Base-by-base conservation (phyloP, 805 yeast species). In the Saccharomycopsis fermentans region DNA sequence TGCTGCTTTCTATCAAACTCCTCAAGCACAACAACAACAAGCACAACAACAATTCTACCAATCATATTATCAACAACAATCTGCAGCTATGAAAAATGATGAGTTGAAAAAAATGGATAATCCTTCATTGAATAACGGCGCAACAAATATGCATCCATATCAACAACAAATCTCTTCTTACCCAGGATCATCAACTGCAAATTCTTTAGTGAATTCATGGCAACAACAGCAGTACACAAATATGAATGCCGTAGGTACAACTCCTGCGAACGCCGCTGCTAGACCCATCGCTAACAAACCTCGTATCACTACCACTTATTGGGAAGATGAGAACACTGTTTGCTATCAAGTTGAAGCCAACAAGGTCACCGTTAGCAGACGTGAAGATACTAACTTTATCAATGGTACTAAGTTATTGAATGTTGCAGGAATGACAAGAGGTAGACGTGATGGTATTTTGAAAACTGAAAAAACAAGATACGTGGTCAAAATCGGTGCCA, bases 261-360 rank as follows among this genome's bases (percentile, higher is more conserved):
- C 55, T 19, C 26, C 17, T 35, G 32, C 55, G 12, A 24, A 40
- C 26, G n/a, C 40, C 17, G 29, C 29, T n/a, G 47, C 43, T n/a
- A 54, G 55, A 16, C 50, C 40, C 16, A 54, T 58, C 14, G 61
- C 62, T 8, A 52, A 71, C 26, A 75, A 78, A 67, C 83, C 84
- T 55, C 71, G 80, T 61, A 89, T 87, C 56, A 85, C 90, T 56
- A 86, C 94, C 24, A 87, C 94, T n/a, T 80, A 85, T 80, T 87
- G 96, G 96, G 94, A 87, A 67, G 95, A 87, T 68, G 95, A 87
- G 67, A 84, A 85, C 64, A 87, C 95, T 0, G 71, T 87, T 56
- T 87, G 94, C 68, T 87, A 87, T 73, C 94, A 87, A 70, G 92
- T 87, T 34, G 94, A 87, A 66, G 91, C 90, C 59, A 82, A 85